Conservation (phyloP, 805 yeast species). For the Candida patagonica region DNA sequence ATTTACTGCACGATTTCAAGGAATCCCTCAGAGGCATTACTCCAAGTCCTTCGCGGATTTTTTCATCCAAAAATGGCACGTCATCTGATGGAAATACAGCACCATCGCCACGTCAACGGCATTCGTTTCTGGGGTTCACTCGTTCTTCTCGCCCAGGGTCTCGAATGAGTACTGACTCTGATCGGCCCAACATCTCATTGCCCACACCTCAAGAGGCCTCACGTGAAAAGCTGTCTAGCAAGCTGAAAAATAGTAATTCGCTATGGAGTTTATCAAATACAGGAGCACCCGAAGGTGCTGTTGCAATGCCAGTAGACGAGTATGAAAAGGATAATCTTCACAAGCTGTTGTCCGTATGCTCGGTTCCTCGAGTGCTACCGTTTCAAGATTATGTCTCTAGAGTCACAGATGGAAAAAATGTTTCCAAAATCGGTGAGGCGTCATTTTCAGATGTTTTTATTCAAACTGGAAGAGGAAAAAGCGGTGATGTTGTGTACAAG, state of each 20-base stretch:
- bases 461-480: slow-evolving; percentile 19
- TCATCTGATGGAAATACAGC: slow-evolving; percentile 8
- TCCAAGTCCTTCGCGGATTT: slow-evolving; percentile 7
- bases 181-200: slow-evolving; percentile 41
- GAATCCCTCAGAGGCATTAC: slow-evolving; percentile 10
- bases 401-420: slow-evolving; percentile 16
- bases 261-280: slow-evolving; percentile 32
- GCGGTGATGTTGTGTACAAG: slow-evolving; percentile 34
- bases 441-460: slow-evolving; percentile 38
- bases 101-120: slow-evolving; percentile 4
- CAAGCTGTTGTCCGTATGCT: slow-evolving; percentile 31
- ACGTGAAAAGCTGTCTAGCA: slow-evolving; percentile 44
- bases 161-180: slow-evolving; percentile 12
- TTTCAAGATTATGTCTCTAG: slow-evolving; percentile 26
- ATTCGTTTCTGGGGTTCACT: slow-evolving; percentile 7
- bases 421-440: slow-evolving; percentile 39
- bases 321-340: slow-evolving; percentile 28
- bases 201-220: slow-evolving; percentile 52
- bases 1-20: slow-evolving; percentile 12
- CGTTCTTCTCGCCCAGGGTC: slow-evolving; percentile 2
- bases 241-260: slow-evolving; percentile 43
- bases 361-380: slow-evolving; percentile 25
- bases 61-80: background rate
- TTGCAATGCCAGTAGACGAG: slow-evolving; percentile 29
- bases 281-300: slow-evolving; percentile 15